A percentile compares a stretch with the other conserved stretches of the same genome.
Evolutionary conservation across 306 rosid genomes (phyloP).

Genomic region (Benincasa hispida): DNA sequence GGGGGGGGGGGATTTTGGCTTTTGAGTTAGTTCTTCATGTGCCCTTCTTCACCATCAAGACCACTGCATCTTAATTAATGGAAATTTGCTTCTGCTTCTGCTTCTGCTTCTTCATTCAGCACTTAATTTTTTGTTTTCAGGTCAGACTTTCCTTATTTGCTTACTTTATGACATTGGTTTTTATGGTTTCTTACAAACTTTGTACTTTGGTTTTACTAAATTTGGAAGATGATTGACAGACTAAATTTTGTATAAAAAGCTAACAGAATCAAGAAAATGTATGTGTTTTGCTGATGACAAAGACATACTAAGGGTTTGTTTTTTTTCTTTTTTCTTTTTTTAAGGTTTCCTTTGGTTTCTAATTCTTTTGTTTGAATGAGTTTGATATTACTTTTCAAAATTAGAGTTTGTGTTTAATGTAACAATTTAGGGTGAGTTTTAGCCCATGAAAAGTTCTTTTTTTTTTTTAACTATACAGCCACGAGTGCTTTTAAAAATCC

Average conservation of each 20-base stretch:
- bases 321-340: background rate
- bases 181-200: background rate
- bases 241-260: background rate
- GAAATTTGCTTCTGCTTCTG: background rate
- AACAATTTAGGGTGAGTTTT: too few relatives aligned
- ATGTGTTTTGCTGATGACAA: background rate
- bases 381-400: too few relatives aligned
- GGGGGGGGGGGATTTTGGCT: too few relatives aligned
- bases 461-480: too few relatives aligned
- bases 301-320: background rate
- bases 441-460: too few relatives aligned
- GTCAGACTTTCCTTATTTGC: background rate
- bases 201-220: background rate
- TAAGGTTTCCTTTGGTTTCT: background rate
- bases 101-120: background rate
- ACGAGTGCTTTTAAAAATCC: too few relatives aligned
- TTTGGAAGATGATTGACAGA: background rate
- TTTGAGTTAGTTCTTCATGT: conserved; percentile 92
- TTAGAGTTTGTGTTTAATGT: too few relatives aligned
- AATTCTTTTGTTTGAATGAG: background rate
- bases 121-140: background rate
- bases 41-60: conserved; percentile 99
- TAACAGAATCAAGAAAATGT: background rate
- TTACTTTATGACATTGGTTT: background rate
- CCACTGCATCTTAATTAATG: conserved; percentile 32